These are phyloP conservation scores for Ganoderma lingzhi DNA, from an alignment of 1,284 basidiomycete genomes.

Conservation along the genomic window DNA sequence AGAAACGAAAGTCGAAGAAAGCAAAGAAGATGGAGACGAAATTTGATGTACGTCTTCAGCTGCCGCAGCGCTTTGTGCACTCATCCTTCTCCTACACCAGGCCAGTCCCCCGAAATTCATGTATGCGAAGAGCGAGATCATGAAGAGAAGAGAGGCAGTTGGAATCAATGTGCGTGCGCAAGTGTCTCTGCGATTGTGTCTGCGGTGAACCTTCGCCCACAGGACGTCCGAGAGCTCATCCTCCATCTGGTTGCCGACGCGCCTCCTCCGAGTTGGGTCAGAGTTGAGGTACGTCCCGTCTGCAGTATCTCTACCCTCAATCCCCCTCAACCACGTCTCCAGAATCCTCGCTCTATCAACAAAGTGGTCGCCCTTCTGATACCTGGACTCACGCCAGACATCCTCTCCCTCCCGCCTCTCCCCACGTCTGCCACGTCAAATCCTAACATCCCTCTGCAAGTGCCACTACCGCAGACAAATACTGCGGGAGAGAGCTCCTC, in stretches of 20 bases:
- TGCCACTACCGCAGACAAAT: constrained; percentile 57
- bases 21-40: constrained; percentile 64
- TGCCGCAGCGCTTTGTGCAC: constrained; percentile 10
- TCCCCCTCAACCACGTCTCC: constrained; percentile 15
- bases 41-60: constrained; percentile 60
- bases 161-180: constrained; percentile 70
- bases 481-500: constrained; percentile 42
- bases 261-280: constrained; percentile 84
- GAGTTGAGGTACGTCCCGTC: constrained; percentile 68
- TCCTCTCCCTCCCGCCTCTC: constrained; percentile 73
- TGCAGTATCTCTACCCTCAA: constrained; percentile 6
- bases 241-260: constrained; percentile 85
- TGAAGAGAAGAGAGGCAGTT: constrained; percentile 74
- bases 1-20: constrained; percentile 65
- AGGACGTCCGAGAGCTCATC: constrained; percentile 89
- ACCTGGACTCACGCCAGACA: constrained; percentile 80
- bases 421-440: constrained; percentile 71
- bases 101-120: constrained; percentile 77
- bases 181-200: neutral
- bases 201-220: constrained; percentile 2
- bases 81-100: constrained; percentile 42
- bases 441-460: constrained; percentile 70
- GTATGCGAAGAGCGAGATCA: constrained; percentile 80
- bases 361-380: constrained; percentile 83
- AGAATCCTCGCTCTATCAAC: constrained; percentile 78